Evolutionary conservation across 1,139 yeast species (phyloP).

Genomic region (Yamadazyma triangularis): DNA sequence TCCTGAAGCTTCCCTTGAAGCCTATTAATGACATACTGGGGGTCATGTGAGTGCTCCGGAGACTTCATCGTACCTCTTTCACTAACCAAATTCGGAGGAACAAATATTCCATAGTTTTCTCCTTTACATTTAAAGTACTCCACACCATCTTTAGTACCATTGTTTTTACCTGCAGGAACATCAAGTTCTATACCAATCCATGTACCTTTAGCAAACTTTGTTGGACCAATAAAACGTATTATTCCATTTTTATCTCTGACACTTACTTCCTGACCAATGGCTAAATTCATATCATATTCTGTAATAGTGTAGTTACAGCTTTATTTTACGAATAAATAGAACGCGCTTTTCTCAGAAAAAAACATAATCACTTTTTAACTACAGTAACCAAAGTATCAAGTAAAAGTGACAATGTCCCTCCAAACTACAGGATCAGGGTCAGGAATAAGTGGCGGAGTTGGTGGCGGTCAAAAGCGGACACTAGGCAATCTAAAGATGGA

Average conservation of each 20-base stretch:
- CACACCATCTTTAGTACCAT: constrained; percentile 67
- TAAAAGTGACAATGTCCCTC: background rate
- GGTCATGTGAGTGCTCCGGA: background rate
- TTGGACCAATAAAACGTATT: constrained; percentile 47
- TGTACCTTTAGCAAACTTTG: constrained; percentile 55
- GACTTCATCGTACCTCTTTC: background rate
- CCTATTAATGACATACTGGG: constrained; percentile 36
- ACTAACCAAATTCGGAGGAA: constrained; percentile 25
- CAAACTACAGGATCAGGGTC: background rate
- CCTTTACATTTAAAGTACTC: constrained; percentile 53
- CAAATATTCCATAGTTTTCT: constrained; percentile 57
- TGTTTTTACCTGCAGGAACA: constrained; percentile 65
- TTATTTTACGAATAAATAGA: no score
- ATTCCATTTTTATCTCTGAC: constrained; percentile 43
- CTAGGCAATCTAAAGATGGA: constrained; percentile 49
- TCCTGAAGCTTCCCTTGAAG: constrained; percentile 38
- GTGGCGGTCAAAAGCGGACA: background rate
- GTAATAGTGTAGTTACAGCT: no score
- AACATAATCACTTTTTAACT: no score
- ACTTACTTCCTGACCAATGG: constrained; percentile 37
- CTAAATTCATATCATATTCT: constrained; percentile 1
- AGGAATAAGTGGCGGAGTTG: no score
- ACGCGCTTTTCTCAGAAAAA: no score
- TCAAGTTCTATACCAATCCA: constrained; percentile 84
- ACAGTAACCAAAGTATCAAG: no score